Evolutionary conservation across 805 yeast species (phyloP).

Genomic region (Yarrowia sp.): DNA sequence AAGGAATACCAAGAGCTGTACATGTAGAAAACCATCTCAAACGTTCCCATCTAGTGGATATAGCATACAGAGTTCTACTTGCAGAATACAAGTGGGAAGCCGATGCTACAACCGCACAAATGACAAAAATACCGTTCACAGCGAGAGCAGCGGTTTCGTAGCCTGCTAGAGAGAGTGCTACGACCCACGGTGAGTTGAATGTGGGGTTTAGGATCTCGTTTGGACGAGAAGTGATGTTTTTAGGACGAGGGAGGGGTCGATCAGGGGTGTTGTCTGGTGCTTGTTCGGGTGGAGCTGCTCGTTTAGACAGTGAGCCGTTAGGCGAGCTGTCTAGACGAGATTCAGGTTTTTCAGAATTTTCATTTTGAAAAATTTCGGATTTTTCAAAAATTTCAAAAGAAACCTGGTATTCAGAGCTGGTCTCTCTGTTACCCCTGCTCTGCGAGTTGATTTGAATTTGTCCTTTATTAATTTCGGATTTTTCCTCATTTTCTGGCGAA

Average conservation of each 20-base stretch:
- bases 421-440: too few species aligned
- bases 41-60: conserved; percentile 56
- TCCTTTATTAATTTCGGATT: too few species aligned
- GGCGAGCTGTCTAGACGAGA: not conserved
- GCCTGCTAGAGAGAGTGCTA: conserved; percentile 55
- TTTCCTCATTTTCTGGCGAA: too few species aligned
- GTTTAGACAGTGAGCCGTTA: not conserved
- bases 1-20: conserved; percentile 67
- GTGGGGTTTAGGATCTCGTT: conserved; percentile 5
- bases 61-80: conserved; percentile 56
- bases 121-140: conserved; percentile 52
- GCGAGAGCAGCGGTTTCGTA: conserved; percentile 51
- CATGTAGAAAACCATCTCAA: conserved; percentile 62
- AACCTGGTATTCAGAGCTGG: too few species aligned
- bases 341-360: not conserved
- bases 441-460: too few species aligned
- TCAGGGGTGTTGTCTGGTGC: not conserved
- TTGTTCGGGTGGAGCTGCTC: not conserved
- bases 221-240: conserved; percentile 49
- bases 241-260: not conserved
- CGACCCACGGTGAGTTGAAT: conserved; percentile 46
- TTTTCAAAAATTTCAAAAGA: too few species aligned
- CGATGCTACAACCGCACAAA: conserved; percentile 58
- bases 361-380: not conserved
- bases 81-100: conserved; percentile 59